A percentile compares a stretch with the other conserved stretches of the same genome.
These are phyloP conservation scores for Nidularia sp. DNA, from an alignment of 768 basidiomycete species.

Conservation along the genomic window DNA sequence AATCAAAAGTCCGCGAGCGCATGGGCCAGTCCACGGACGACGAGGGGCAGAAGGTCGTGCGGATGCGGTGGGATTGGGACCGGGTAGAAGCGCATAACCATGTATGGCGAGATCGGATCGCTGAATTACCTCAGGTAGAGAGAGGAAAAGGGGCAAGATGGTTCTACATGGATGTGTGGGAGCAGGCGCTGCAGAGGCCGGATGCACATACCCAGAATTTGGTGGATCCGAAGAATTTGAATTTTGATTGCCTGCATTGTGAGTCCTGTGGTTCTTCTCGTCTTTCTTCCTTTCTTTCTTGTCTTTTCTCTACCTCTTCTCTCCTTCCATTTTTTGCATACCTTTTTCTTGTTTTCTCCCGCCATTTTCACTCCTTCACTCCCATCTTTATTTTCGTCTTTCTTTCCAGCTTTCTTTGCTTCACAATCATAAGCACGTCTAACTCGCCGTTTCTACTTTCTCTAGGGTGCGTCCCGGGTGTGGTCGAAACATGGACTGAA, in stretches of 20 bases:
- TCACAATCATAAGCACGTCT: neutral
- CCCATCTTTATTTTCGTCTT: too few relatives aligned
- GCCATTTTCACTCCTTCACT: too few relatives aligned
- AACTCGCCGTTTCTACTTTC: neutral
- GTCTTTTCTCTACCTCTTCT: too few relatives aligned
- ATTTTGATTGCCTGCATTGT: slow-evolving; percentile 13
- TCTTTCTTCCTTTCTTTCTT: neutral
- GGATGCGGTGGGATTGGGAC: slow-evolving; percentile 14
- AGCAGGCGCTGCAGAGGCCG: slow-evolving; percentile 11
- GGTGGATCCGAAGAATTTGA: neutral
- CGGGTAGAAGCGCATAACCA: slow-evolving; percentile 8
- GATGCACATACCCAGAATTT: slow-evolving; percentile 12
- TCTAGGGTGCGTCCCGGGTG: slow-evolving; percentile 4
- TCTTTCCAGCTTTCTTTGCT: too few relatives aligned
- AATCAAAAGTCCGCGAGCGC: neutral
- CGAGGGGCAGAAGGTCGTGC: slow-evolving; percentile 3
- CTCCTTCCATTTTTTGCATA: too few relatives aligned
- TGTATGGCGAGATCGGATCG: slow-evolving; percentile 7
- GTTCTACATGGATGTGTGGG: slow-evolving; percentile 12
- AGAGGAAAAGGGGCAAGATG: slow-evolving; percentile 3
- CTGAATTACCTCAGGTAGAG: neutral
- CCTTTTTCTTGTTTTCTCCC: too few relatives aligned
- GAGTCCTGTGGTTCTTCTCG: neutral
- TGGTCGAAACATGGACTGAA: slow-evolving; percentile 5
- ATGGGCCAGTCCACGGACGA: slow-evolving; percentile 1